These are phyloP conservation scores for Apophysomyces ossiformis DNA, from an alignment of 371 early-diverging fungal genomes.

Conservation along the genomic window DNA sequence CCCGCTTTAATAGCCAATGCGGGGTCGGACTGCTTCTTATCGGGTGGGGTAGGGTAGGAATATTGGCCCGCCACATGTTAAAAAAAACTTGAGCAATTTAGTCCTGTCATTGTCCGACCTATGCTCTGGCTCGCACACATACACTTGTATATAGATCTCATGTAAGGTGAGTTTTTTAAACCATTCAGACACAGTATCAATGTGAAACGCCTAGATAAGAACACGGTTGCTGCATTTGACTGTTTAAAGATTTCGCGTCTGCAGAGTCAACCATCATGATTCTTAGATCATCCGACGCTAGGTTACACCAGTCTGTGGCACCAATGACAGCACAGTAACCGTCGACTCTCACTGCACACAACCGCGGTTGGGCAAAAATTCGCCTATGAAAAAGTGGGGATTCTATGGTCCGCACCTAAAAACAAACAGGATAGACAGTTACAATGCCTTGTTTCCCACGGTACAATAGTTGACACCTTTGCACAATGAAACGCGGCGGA, in stretches of 20 bases:
- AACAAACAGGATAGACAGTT: background rate
- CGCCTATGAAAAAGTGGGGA: too few relatives aligned
- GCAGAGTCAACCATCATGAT: background rate
- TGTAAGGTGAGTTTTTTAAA: too few relatives aligned
- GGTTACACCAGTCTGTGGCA: background rate
- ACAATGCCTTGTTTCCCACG: background rate
- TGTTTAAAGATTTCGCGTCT: too few relatives aligned
- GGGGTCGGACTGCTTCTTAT: slow-evolving; percentile 18
- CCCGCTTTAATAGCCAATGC: slow-evolving; percentile 18
- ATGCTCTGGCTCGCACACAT: too few relatives aligned
- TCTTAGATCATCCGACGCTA: slow-evolving; percentile 8
- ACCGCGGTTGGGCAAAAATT: background rate
- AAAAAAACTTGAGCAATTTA: too few relatives aligned
- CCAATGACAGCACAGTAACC: slow-evolving; percentile 1
- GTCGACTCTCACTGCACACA: background rate
- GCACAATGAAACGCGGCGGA: background rate
- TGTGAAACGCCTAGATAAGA: too few relatives aligned
- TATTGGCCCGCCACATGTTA: too few relatives aligned
- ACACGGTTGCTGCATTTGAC: too few relatives aligned
- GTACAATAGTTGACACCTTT: too few relatives aligned
- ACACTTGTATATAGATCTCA: too few relatives aligned
- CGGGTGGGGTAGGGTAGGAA: slow-evolving; percentile 13
- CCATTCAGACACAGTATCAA: too few relatives aligned
- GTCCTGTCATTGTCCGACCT: too few relatives aligned
- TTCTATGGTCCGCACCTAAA: background rate